phyloP scores from a whole-genome alignment of 768 basidiomycete genomes.

The Strobilomyces confusus region DNA sequence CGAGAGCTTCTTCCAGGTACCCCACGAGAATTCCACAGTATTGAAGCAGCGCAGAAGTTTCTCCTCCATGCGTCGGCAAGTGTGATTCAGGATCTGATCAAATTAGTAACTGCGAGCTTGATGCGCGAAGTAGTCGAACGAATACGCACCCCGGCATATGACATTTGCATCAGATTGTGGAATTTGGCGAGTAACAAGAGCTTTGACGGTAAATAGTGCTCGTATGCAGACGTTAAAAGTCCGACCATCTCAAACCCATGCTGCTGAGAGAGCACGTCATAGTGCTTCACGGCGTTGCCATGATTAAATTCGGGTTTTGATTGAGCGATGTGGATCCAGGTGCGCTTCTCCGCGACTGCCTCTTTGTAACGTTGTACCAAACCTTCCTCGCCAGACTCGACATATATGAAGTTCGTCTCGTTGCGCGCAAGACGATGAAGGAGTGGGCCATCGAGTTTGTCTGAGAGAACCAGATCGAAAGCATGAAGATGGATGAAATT shows the following conservation, averaged over 20 bases:
- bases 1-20: neutral
- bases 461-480: neutral
- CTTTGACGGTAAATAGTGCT: neutral
- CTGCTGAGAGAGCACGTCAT: slow-evolving; percentile 1
- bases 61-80: neutral
- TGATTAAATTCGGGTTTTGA: neutral
- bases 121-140: too few relatives aligned
- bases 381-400: neutral
- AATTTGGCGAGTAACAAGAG: neutral
- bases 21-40: neutral
- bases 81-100: neutral
- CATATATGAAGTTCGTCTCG: neutral
- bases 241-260: neutral
- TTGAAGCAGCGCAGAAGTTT: neutral
- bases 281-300: neutral
- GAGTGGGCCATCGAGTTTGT: neutral
- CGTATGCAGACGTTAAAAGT: neutral
- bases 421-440: neutral
- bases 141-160: neutral
- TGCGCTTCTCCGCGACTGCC: neutral
- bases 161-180: neutral
- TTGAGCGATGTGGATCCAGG: neutral
- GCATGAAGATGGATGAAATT: neutral
- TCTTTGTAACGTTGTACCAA: neutral
- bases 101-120: too few relatives aligned